Evolutionary conservation across 768 basidiomycete genomes (phyloP), one percentile per base, ranked within the genome.

Genomic region (Rhodotorula toruloides): DNA sequence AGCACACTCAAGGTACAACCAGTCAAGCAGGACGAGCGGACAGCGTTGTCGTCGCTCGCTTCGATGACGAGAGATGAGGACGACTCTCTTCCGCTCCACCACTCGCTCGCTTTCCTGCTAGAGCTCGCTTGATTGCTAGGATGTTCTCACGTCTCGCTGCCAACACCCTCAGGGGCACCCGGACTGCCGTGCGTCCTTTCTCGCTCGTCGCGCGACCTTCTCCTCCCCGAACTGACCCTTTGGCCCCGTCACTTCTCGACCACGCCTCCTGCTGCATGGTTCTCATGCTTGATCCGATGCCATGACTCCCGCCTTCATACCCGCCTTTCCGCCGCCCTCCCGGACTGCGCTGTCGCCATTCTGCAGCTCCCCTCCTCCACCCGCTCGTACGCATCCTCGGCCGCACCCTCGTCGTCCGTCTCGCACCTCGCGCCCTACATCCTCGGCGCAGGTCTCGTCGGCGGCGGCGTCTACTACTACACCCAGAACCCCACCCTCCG

Each of bases 361-460:
- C n/a, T 25, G 47, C 36, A 29, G 2, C 2, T 16, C 29, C 32
- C 17, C 53, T 39, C 13, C 22, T 29, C 40, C n/a, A 25, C 55
- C 3, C 65, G 65, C 42, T 34, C 44, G 9, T 71, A 67, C 65
- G 65, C 72, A 4, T 63, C 71, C 16, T 57, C 62, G 9, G 44
- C 68, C 27, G 16, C 59, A 29, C n/a, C 25, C 19, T 34, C 43
- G 8, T 37, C 58, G 36, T 27, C 57, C 16, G 61, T 53, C 12
- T 61, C 65, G 10, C 57, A 52, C 61, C 47, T 59, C 36, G 70
- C 71, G 39, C 67, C 68, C 3, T 65, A 65, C 63, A 57, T 74
- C 61, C 65, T 71, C 52, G 70, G 70, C 16, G 62, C 62, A 13
- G 70, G 70, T 5, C 58, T 71, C 58, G 58, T 46, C 1, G 70